Conservation (phyloP, 352 stramenopile species). For the Phytopythium boreale region DNA sequence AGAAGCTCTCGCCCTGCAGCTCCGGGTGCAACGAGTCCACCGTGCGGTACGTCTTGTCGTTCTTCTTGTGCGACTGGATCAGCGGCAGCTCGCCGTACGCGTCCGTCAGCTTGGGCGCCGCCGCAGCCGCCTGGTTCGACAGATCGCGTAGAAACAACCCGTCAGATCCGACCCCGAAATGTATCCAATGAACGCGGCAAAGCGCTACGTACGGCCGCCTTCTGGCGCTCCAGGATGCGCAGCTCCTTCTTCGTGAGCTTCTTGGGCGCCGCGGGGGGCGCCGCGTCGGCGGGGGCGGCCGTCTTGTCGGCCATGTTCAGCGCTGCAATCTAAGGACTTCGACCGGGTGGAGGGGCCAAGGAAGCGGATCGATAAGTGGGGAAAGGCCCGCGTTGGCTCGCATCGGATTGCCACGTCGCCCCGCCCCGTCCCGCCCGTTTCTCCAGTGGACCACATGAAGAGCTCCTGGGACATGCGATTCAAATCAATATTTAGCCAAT, state of each 20-base stretch:
- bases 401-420: not conserved
- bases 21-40: slow-evolving; percentile 49
- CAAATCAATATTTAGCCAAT: slow-evolving; percentile 16
- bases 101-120: slow-evolving; percentile 72
- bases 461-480: not conserved
- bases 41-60: slow-evolving; percentile 64
- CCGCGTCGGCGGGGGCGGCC: slow-evolving; percentile 13
- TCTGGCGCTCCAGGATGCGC: slow-evolving; percentile 86
- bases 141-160: no score
- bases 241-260: slow-evolving; percentile 90
- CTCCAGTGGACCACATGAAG: not conserved
- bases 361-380: slow-evolving; percentile 22
- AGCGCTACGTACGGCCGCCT: slow-evolving; percentile 46
- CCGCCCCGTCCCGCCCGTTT: not conserved
- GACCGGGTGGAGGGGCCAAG: not conserved
- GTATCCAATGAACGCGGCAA: not conserved
- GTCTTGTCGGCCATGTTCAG: slow-evolving; percentile 44
- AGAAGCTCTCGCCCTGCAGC: slow-evolving; percentile 88
- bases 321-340: not conserved
- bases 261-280: slow-evolving; percentile 36
- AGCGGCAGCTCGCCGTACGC: slow-evolving; percentile 88
- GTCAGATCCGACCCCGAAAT: not conserved
- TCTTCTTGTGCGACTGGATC: slow-evolving; percentile 88
- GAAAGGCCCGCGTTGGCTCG: not conserved
- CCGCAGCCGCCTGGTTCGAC: slow-evolving; percentile 33